phyloP scores from a whole-genome alignment of 2,329 filamentous ascomycete species.

The Onygenales sp. region DNA sequence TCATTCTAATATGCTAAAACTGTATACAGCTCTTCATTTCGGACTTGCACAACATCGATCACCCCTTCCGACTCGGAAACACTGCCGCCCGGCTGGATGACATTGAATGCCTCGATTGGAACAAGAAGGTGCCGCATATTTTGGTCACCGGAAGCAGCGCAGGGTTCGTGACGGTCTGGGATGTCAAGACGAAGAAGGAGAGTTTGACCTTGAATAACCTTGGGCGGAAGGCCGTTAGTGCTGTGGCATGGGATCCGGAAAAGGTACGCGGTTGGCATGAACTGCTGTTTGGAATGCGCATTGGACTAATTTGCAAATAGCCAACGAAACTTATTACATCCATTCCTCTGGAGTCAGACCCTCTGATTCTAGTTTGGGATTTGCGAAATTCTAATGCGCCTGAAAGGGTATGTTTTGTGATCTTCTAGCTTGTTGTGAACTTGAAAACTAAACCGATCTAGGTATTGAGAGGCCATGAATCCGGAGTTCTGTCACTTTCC shows the following conservation, averaged over 20 bases:
- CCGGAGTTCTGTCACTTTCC: constrained; percentile 84
- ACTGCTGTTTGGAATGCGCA: constrained; percentile 5
- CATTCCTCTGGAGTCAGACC: constrained; percentile 78
- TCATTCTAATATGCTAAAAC: constrained; percentile 6
- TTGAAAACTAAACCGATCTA: constrained; percentile 27
- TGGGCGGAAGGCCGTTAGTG: constrained; percentile 85
- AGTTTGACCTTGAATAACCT: constrained; percentile 85
- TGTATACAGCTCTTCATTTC: constrained; percentile 65
- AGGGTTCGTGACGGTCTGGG: constrained; percentile 96
- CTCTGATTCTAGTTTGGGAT: constrained; percentile 88
- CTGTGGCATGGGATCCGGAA: constrained; percentile 94
- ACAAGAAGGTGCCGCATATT: constrained; percentile 94
- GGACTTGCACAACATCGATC: constrained; percentile 81
- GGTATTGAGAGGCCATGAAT: constrained; percentile 83
- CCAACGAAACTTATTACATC: constrained; percentile 89
- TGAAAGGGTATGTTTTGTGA: constrained; percentile 44
- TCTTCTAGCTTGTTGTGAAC: not conserved
- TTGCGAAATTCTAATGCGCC: constrained; percentile 92
- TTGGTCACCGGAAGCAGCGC: constrained; percentile 86
- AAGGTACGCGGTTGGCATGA: constrained; percentile 41
- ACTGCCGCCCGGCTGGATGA: constrained; percentile 84
- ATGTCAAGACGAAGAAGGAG: constrained; percentile 95
- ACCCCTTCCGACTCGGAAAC: constrained; percentile 81
- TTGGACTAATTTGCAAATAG: constrained; percentile 22
- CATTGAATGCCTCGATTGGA: constrained; percentile 95